Percentiles rank a stretch among this genome's conserved stretches.
Conservation (phyloP, 371 early-diverging fungal species). For the Mortierella sp. region DNA sequence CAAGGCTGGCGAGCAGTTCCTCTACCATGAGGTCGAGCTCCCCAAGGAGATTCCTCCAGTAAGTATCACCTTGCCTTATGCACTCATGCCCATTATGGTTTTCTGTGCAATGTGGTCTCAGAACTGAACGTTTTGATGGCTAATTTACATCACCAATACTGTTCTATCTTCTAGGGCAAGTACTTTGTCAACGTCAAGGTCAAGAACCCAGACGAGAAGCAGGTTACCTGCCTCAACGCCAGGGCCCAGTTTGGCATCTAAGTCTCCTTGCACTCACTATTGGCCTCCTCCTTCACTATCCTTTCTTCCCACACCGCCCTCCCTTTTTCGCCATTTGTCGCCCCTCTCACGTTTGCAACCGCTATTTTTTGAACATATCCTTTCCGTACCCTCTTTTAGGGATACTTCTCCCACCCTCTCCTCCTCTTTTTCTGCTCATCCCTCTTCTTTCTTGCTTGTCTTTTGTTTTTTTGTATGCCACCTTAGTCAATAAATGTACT, state of each 20-base stretch:
- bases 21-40: constrained; percentile 64
- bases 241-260: constrained; percentile 27
- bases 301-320: neutral
- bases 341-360: neutral
- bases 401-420: neutral
- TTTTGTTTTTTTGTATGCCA: constrained; percentile 8
- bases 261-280: neutral
- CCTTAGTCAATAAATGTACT: neutral
- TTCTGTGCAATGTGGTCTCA: neutral
- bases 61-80: constrained; percentile 19
- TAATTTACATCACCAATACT: neutral
- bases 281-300: neutral
- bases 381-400: neutral
- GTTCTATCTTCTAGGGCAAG: constrained; percentile 30
- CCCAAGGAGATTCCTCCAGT: constrained; percentile 68
- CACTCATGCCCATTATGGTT: too few species aligned
- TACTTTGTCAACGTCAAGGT: constrained; percentile 44
- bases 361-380: neutral
- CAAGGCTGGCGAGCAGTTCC: constrained; percentile 59
- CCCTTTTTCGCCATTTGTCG: neutral
- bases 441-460: neutral
- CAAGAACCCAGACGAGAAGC: constrained; percentile 24
- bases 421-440: neutral
- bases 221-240: constrained; percentile 44
- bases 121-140: neutral